Conservation (phyloP, 2,329 filamentous ascomycete species). For the Corinectria fuckeliana region DNA sequence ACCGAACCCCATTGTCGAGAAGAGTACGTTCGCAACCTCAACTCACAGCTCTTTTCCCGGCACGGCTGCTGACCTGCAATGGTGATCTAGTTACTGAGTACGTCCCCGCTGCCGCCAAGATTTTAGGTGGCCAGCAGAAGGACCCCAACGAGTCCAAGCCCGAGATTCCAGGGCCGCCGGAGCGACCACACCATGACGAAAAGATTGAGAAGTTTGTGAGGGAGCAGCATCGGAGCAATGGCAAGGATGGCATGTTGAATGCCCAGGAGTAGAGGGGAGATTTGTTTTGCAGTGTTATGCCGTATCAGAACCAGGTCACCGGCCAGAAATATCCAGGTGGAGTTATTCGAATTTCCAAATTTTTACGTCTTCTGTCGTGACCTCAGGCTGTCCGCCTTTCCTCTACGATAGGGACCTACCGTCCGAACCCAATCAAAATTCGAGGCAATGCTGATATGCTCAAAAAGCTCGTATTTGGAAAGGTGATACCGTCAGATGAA, state of each 20-base stretch:
- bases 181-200: constrained; percentile 53
- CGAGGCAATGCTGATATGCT: too few species aligned
- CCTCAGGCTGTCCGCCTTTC: too few species aligned
- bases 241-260: constrained; percentile 32
- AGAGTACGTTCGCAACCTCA: constrained; percentile 43
- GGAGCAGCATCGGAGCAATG: constrained; percentile 58
- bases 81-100: constrained; percentile 50
- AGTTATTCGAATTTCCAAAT: not conserved
- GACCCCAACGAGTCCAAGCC: constrained; percentile 28
- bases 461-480: too few species aligned
- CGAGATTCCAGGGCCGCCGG: constrained; percentile 46
- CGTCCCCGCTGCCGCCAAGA: constrained; percentile 50
- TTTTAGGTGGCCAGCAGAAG: constrained; percentile 47
- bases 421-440: too few species aligned
- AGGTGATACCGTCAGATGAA: too few species aligned
- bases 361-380: too few species aligned
- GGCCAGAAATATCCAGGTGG: not conserved
- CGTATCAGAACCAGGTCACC: not conserved
- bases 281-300: not conserved
- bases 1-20: constrained; percentile 49
- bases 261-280: not conserved
- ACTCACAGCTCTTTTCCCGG: not conserved
- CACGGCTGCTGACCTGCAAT: constrained; percentile 4
- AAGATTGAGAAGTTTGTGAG: constrained; percentile 61
- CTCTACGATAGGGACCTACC: too few species aligned